phyloP scores from a whole-genome alignment of 805 yeast genomes.

The Schizosaccharomyces osmophilus region DNA sequence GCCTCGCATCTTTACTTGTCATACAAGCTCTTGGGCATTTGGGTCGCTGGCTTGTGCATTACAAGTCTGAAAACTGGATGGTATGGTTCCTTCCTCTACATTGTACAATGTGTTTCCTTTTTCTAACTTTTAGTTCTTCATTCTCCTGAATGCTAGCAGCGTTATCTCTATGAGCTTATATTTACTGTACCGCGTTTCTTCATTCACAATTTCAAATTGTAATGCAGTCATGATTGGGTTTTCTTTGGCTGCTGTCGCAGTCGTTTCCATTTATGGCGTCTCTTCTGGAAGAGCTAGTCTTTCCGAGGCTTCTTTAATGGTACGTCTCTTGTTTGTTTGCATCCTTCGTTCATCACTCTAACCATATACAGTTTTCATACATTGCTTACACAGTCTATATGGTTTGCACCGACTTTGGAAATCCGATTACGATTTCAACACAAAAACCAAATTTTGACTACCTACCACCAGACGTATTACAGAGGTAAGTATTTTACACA shows the following conservation, averaged over 20 bases:
- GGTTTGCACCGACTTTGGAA: constrained; percentile 64
- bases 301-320: constrained; percentile 59
- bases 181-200: constrained; percentile 62
- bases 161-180: constrained; percentile 53
- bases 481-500: constrained; percentile 10
- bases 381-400: constrained; percentile 75
- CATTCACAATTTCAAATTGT: constrained; percentile 38
- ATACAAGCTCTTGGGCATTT: constrained; percentile 82
- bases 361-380: constrained; percentile 32
- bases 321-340: neutral
- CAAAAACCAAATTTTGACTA: constrained; percentile 8
- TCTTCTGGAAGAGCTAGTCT: constrained; percentile 65
- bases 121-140: constrained; percentile 20
- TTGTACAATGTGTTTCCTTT: neutral
- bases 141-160: constrained; percentile 47
- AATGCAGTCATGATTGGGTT: constrained; percentile 74
- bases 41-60: constrained; percentile 36
- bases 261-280: constrained; percentile 63
- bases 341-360: neutral
- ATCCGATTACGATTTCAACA: constrained; percentile 6
- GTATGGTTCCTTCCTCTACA: neutral
- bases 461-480: constrained; percentile 17
- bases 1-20: constrained; percentile 73
- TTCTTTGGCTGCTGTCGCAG: constrained; percentile 46
- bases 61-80: constrained; percentile 38